phyloP scores from a whole-genome alignment of 2,329 filamentous ascomycete species.

The Venturia nashicola region DNA sequence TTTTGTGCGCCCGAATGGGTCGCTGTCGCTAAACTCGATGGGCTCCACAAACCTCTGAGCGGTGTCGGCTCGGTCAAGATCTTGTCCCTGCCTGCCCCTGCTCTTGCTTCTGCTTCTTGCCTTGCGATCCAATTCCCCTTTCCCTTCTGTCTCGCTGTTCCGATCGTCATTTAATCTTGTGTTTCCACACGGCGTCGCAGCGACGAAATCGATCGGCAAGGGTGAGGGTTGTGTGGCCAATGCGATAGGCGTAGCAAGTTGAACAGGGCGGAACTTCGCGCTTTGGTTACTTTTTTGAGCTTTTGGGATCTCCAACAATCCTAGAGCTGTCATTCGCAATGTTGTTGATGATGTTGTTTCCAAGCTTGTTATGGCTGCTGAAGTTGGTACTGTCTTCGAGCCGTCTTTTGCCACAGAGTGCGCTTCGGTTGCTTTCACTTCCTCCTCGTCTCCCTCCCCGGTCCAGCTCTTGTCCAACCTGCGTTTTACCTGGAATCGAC shows the following conservation, averaged over 20 bases:
- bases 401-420: neutral
- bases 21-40: neutral
- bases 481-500: neutral
- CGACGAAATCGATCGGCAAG: neutral
- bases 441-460: neutral
- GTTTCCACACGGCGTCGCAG: neutral
- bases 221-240: neutral
- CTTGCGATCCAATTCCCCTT: no score
- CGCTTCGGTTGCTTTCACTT: neutral
- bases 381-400: neutral
- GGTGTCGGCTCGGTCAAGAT: neutral
- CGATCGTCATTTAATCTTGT: neutral
- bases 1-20: neutral
- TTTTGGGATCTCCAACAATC: neutral
- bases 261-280: neutral
- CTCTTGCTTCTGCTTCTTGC: neutral
- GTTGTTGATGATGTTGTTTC: neutral
- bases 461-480: neutral
- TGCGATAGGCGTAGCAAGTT: neutral
- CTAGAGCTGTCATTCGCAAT: neutral
- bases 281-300: neutral
- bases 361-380: neutral
- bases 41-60: neutral
- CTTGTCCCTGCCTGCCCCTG: neutral
- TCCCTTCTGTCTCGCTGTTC: neutral